Percentiles rank a stretch among this genome's conserved stretches.
phyloP scores from a whole-genome alignment of 2,329 filamentous ascomycete species.

The Ceratocystis alfenasii region DNA sequence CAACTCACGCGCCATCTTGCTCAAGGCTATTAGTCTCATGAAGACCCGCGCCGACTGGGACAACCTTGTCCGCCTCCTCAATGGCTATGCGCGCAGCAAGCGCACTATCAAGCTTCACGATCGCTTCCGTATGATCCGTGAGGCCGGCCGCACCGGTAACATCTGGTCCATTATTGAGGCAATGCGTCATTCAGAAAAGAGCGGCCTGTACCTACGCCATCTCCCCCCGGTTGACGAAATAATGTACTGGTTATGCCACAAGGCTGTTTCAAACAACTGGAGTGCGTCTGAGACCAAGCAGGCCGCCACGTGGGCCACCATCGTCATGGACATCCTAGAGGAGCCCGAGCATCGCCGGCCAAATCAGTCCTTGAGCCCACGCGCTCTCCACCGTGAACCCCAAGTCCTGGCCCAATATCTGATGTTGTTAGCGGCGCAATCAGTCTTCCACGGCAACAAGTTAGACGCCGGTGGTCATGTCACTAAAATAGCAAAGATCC shows the following conservation, averaged over 20 bases:
- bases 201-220: conserved; percentile 35
- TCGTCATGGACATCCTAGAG: conserved; percentile 40
- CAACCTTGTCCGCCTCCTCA: conserved; percentile 41
- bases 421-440: conserved; percentile 35
- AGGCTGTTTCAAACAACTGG: conserved; percentile 33
- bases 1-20: conserved; percentile 32
- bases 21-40: conserved; percentile 36
- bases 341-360: conserved; percentile 31
- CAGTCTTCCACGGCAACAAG: conserved; percentile 28
- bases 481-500: conserved; percentile 30
- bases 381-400: conserved; percentile 33
- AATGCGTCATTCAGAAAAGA: conserved; percentile 36
- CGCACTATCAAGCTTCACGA: conserved; percentile 31
- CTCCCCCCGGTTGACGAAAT: conserved; percentile 28
- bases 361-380: conserved; percentile 23
- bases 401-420: conserved; percentile 34
- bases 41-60: conserved; percentile 38
- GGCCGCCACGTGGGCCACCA: conserved; percentile 36
- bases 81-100: conserved; percentile 37
- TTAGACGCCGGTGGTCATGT: conserved; percentile 30
- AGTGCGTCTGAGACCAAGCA: conserved; percentile 30
- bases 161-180: conserved; percentile 40
- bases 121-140: conserved; percentile 34
- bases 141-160: conserved; percentile 32
- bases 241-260: conserved; percentile 32